Evolutionary conservation across 768 basidiomycete genomes (phyloP).

Genomic region (Phaeotremella skinneri): DNA sequence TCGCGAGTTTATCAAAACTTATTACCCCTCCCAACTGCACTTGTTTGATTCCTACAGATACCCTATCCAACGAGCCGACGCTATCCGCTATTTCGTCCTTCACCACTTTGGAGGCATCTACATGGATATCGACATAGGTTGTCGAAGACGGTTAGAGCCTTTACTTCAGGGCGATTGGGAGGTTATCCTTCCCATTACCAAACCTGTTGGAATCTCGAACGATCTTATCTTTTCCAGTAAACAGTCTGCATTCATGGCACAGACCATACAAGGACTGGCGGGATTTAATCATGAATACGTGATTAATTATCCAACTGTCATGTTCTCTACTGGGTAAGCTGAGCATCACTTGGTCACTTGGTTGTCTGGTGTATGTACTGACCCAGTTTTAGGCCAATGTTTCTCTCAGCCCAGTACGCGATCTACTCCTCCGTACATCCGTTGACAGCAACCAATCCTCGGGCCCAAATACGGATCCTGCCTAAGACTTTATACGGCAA

Average conservation of each 20-base stretch:
- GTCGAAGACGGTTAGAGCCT: slow-evolving; percentile 78
- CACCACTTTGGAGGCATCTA: slow-evolving; percentile 94
- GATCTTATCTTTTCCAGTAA: slow-evolving; percentile 92
- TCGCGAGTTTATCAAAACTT: slow-evolving; percentile 78
- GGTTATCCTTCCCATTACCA: slow-evolving; percentile 89
- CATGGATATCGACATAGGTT: slow-evolving; percentile 95
- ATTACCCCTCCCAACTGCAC: slow-evolving; percentile 90
- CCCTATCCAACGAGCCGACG: slow-evolving; percentile 91
- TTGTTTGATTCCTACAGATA: slow-evolving; percentile 91
- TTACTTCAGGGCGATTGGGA: slow-evolving; percentile 70
- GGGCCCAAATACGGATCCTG: slow-evolving; percentile 76
- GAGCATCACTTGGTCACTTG: neutral
- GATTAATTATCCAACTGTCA: slow-evolving; percentile 98
- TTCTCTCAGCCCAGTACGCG: slow-evolving; percentile 89
- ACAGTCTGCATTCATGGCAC: slow-evolving; percentile 80
- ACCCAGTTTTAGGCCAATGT: slow-evolving; percentile 71
- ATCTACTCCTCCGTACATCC: slow-evolving; percentile 61
- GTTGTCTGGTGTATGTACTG: neutral
- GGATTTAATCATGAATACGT: slow-evolving; percentile 92
- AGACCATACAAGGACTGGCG: slow-evolving; percentile 85
- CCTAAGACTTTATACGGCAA: slow-evolving; percentile 99
- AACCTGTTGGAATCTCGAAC: slow-evolving; percentile 92
- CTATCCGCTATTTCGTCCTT: slow-evolving; percentile 95
- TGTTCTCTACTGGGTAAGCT: slow-evolving; percentile 82
- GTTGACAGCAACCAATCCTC: slow-evolving; percentile 57